Evolutionary conservation across 2,329 filamentous ascomycete genomes (phyloP), one percentile per base, ranked within the genome.

Genomic region (Cryphonectria naterciae): DNA sequence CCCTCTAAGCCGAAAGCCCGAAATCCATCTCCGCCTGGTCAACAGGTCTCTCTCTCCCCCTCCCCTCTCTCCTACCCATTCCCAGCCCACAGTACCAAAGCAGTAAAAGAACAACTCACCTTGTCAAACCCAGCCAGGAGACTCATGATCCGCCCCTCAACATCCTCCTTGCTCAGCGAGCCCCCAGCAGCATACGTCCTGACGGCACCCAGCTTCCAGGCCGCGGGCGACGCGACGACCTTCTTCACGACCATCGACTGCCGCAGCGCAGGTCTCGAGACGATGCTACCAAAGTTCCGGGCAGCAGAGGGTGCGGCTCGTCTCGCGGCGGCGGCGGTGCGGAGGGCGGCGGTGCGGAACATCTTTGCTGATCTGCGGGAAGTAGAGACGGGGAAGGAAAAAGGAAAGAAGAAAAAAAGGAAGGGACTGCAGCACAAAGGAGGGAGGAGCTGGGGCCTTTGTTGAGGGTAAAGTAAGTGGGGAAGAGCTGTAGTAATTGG

Each of bases 121-220:
- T 99, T 99, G 86, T 99, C 96, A 82, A 98, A 99, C 82, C 95
- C 95, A 85, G 94, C 92, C 83, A 99, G 84, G 79, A 99, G 87
- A 83, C 94, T 93, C 82, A 97, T 88, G 87, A 98, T 98, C 81
- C 95, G 90, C 73, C 93, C 93, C 85, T 97, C 92, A 71, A 97
- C 93, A 67, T 78, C 76, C 70, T 91, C 86, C 87, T 94, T 92
- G 78, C 89, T 87, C 75, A 98, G 89, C 76, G 91, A 91, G 74
- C 91, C 89, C 72, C 88, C 91, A 68, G 95, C 93, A 76, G 95
- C 94, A 86, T 99, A 99, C 86, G 90, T 92, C 84, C 96, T 88
- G 79, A 93, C 87, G 77, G 89, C 87, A 81, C 91, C 84, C 91
- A 88, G 78, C 87, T 86, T 78, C 88, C 86, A 68, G 28, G 56